phyloP scores from a whole-genome alignment of 2,329 filamentous ascomycete species.

The Amylocarpus encephaloides region DNA sequence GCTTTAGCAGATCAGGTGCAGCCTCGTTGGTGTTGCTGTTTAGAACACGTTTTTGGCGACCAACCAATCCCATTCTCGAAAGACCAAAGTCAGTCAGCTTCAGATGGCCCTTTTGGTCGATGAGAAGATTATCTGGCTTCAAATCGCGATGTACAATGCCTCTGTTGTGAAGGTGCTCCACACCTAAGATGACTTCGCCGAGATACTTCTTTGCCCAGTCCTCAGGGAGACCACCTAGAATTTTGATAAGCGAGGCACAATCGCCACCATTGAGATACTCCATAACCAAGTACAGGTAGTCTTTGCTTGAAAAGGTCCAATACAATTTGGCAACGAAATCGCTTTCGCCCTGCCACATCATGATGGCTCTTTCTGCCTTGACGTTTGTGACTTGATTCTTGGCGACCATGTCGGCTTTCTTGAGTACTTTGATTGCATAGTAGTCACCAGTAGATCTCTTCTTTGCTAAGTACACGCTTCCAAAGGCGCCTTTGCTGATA shows the following conservation, averaged over 20 bases:
- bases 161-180: slow-evolving; percentile 89
- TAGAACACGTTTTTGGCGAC: slow-evolving; percentile 88
- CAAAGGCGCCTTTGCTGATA: slow-evolving; percentile 97
- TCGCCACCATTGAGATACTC: slow-evolving; percentile 97
- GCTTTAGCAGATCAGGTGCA: slow-evolving; percentile 87
- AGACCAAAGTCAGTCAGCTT: slow-evolving; percentile 97
- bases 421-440: slow-evolving; percentile 96
- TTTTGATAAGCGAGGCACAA: slow-evolving; percentile 92
- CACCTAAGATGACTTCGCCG: slow-evolving; percentile 91
- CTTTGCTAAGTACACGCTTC: slow-evolving; percentile 94
- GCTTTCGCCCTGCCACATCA: slow-evolving; percentile 99
- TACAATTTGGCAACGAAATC: slow-evolving; percentile 98
- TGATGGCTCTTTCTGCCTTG: slow-evolving; percentile 95
- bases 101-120: slow-evolving; percentile 92
- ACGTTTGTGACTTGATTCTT: slow-evolving; percentile 99
- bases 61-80: slow-evolving; percentile 93
- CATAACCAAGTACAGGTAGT: slow-evolving; percentile 98
- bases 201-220: slow-evolving; percentile 99
- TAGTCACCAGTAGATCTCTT: slow-evolving; percentile 99
- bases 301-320: slow-evolving; percentile 99
- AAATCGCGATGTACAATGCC: slow-evolving; percentile 95
- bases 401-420: slow-evolving; percentile 99
- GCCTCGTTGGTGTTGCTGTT: slow-evolving; percentile 71
- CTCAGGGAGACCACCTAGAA: slow-evolving; percentile 84
- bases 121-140: slow-evolving; percentile 94